Conservation (phyloP, 2,329 filamentous ascomycete species). For the Nigrospora osmanthi region DNA sequence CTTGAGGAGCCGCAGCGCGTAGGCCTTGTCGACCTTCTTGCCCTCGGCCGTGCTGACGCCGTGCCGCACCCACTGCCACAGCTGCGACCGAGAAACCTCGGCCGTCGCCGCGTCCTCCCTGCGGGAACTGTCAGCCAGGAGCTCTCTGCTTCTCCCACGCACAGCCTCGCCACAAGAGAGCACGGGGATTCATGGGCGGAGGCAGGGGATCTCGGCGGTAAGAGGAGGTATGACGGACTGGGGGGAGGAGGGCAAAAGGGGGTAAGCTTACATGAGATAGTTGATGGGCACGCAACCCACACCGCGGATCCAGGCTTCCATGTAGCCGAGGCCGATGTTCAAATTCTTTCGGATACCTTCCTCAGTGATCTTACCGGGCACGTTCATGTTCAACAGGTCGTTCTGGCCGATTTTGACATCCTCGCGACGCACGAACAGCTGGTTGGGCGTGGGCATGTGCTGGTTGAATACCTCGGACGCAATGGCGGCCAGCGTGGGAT, state of each 20-base stretch:
- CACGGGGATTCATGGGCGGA: too few relatives aligned
- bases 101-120: constrained; percentile 93
- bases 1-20: constrained; percentile 76
- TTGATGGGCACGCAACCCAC: constrained; percentile 97
- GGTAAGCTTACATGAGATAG: constrained; percentile 66
- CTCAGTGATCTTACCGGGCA: constrained; percentile 86
- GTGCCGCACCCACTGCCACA: constrained; percentile 90
- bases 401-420: constrained; percentile 81
- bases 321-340: constrained; percentile 92
- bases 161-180: constrained; percentile 6
- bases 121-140: neutral
- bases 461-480: constrained; percentile 93
- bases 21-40: constrained; percentile 88
- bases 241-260: neutral
- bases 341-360: constrained; percentile 96
- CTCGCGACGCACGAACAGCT: constrained; percentile 83
- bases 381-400: constrained; percentile 86
- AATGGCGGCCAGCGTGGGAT: constrained; percentile 83
- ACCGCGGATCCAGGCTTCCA: constrained; percentile 96
- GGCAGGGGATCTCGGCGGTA: neutral
- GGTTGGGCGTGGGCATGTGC: constrained; percentile 97
- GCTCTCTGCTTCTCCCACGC: constrained; percentile 7
- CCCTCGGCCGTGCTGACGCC: constrained; percentile 73
- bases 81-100: constrained; percentile 86
- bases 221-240: neutral